phyloP scores from a whole-genome alignment of 176 grass and related monocot genomes.

The Lolium multiflorum region DNA sequence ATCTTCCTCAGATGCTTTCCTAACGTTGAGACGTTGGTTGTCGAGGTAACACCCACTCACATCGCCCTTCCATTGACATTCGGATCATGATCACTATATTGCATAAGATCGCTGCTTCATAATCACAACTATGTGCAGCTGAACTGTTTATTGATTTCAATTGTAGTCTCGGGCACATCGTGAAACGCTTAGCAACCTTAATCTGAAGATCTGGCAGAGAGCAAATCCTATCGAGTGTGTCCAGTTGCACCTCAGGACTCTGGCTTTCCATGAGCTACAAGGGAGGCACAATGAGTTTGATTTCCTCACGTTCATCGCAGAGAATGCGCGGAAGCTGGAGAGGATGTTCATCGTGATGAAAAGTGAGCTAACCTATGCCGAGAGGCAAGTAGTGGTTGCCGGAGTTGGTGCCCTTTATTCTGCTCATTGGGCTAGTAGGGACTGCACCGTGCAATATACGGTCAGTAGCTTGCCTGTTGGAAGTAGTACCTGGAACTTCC shows the following conservation, averaged over 20 bases:
- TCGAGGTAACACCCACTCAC: neutral
- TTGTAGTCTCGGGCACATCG: neutral
- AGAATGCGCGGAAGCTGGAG: neutral
- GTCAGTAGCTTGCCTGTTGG: neutral
- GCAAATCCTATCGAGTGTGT: neutral
- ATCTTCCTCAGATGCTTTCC: constrained; percentile 48
- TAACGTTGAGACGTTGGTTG: constrained; percentile 10
- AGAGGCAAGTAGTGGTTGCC: neutral
- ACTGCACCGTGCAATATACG: neutral
- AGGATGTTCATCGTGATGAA: neutral
- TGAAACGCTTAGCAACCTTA: neutral
- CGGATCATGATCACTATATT: neutral
- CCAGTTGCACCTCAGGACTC: neutral
- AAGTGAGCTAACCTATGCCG: neutral
- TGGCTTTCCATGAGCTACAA: constrained; percentile 1
- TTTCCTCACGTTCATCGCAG: neutral
- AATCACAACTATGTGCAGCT: neutral
- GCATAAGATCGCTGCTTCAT: neutral
- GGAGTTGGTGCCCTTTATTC: neutral
- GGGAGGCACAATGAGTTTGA: neutral
- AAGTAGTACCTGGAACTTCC: neutral
- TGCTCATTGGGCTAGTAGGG: neutral
- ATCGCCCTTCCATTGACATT: neutral
- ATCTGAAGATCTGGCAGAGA: neutral
- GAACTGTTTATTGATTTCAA: neutral